Base-by-base conservation (phyloP, 2,329 filamentous ascomycete genomes). In the Talaromyces marneffei region DNA sequence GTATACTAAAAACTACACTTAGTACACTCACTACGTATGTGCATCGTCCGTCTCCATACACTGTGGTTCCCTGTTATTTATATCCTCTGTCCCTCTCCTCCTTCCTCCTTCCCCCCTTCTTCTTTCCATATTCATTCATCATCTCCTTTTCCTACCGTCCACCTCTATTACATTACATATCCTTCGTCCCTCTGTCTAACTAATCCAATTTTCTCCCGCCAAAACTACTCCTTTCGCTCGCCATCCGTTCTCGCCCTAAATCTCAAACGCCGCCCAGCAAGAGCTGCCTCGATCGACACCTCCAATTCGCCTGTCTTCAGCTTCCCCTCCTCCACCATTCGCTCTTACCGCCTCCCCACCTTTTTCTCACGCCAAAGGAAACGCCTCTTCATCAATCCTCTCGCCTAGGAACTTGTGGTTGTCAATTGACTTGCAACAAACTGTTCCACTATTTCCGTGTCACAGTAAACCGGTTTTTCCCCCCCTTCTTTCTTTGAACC, bases 61-160 rank as follows among this genome's bases (percentile, higher is more conserved):
- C 23, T 8, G 23, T 44, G 18, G 8, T 18, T 25, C 27, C n/a
- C 44, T 42, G 25, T 57, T 35, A 35, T 40, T 59, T 50, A 33
- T 59, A 35, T 59, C 57, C 35, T 50, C 29, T 18, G 14, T 37
- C 42, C 67, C 46, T 52, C 40, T 40, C 57, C 27, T 61, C 58
- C 54, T 42, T 48, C 31, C 33, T 59, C 18, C 29, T 20, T 54
- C n/a, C 16, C 37, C 37, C 37, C 54, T 42, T 60, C 39, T 37
- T 14, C 31, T 52, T 14, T 23, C 27, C 55, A 14, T 62, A 42
- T 50, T 59, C 62, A 42, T 50, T 59, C 62, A 31, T 54, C 54
- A 16, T 46, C 55, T 25, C 20, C n/a, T 25, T 54, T 48, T 48
- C 25, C 31, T 20, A 33, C 20, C 52, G 27, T 27, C 33, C 18